Evolutionary conservation across 331 rosid species (phyloP), one percentile per base, ranked within the genome.

Genomic region (Malus hybrid): DNA sequence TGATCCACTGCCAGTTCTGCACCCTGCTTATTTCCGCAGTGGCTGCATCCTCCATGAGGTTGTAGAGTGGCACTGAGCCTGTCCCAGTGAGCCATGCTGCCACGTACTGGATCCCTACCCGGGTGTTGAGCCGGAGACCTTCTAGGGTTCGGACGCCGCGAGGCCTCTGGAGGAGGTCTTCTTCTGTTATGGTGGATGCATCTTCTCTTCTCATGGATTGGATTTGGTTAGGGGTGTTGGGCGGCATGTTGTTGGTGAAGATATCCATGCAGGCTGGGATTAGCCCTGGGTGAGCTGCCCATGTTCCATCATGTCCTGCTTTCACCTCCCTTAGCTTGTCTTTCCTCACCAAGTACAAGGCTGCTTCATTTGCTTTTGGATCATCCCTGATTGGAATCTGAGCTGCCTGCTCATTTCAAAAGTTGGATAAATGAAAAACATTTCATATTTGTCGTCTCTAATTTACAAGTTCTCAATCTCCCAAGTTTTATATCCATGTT

Each of bases 21-120:
- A 94, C 97, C 84, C 97, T 83, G 74, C 99, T 94, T 22, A 94
- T 92, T 86, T 94, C 97, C 12, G 97, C 97, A n/a, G 99, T 94
- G 18, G 99, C 99, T 4, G 99, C 97, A 78, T 94, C 97, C 77
- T 94, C 99, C 97, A 90, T 94, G 34, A 94, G 97, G 81, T 94
- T 91, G 90, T 92, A 88, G 36, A 94, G 93, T 36, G 99, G 99
- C 46, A 94, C 96, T 0, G 96, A 90, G 11, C 99, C 99, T 6
- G 80, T 22, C 28, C 99, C 99, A 0, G 90, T 87, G 1, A 94
- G 85, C 97, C 99, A 94, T 34, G 99, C 96, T 4, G 96, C 97
- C 48, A 92, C 59, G 72, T 94, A 94, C 81, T 94, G 97, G 81
- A 94, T 87, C 3, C 96, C 97, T 2, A 94, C 97, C 16, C 97